Percentiles rank a stretch among this genome's conserved stretches.
These are phyloP conservation scores for Colletotrichum endophyticum DNA, from an alignment of 2,329 filamentous ascomycete species.

Conservation along the genomic window DNA sequence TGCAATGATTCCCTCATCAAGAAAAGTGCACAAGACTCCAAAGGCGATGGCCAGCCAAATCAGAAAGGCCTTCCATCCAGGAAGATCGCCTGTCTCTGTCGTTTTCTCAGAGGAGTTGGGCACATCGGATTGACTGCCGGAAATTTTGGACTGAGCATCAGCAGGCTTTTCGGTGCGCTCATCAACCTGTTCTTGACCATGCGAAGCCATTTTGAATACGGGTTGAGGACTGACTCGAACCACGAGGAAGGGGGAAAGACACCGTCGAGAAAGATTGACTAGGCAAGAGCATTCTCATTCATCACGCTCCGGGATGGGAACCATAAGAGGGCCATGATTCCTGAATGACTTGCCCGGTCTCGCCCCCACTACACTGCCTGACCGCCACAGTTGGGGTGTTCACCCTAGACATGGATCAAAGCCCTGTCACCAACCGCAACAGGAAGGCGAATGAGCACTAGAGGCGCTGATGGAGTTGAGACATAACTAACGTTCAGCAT, in stretches of 20 bases:
- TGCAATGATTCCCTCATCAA: constrained; percentile 33
- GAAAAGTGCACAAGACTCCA: constrained; percentile 2
- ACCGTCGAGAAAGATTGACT: background rate
- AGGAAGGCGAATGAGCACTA: background rate
- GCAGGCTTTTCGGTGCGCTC: background rate
- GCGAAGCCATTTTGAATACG: background rate
- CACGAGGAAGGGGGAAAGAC: accelerated
- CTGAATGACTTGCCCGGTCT: background rate
- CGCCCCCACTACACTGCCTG: background rate
- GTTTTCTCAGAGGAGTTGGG: background rate
- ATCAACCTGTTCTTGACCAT: accelerated
- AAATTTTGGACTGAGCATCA: background rate
- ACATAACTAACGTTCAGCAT: background rate
- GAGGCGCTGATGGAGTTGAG: background rate
- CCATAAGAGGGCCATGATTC: background rate
- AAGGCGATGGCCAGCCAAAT: constrained; percentile 1
- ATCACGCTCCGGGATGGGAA: background rate
- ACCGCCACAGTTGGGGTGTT: background rate
- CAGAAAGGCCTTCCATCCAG: background rate
- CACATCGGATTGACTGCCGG: background rate
- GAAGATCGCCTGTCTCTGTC: background rate
- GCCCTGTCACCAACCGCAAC: background rate
- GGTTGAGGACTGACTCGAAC: background rate
- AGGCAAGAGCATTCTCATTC: accelerated
- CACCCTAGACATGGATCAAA: constrained; percentile 1